Evolutionary conservation across 352 stramenopile species (phyloP), one percentile per base, ranked within the genome.

Genomic region (Thraustochytrium striatum): DNA sequence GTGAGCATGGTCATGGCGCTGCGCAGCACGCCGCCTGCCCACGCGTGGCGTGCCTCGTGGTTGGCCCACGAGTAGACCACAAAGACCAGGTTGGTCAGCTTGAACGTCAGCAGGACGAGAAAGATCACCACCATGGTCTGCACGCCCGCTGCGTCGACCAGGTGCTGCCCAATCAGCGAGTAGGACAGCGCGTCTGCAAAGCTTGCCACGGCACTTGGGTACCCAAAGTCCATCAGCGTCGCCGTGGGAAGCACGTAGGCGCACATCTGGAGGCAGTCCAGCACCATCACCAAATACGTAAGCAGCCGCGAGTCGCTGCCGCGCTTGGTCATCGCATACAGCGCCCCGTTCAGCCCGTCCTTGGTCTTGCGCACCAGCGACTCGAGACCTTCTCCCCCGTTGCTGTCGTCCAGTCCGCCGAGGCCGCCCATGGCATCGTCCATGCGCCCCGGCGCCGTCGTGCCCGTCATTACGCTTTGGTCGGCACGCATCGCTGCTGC

Each of bases 211-310:
- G 65, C 7, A 8, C 5, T 2, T 21, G 65, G 65, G 32, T 75
- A 75, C 5, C 13, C 16, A 38, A 75, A 70, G 50, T 75, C 52
- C 65, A 75, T 75, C 8, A 75, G 65, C 21, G 43, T 32, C 13
- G 44, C 30, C 19, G 65, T 39, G 1, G 65, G 65, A 21, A 75
- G 32, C 19, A 75, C 65, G 39, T 61, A 75, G n/a, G 44, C 43
- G 39, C 41, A 30, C 65, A 75, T 75, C 52, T 75, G 65, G n/a
- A 75, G 16, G 68, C 58, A 75, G 65, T 75, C 65, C 25, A 75
- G 30, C 16, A 61, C 43, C 65, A 75, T 75, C 1, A 58, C 43
- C 0, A 75, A 75, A 1, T 47, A 30, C 16, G 68, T 61, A 7
- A 61, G 25, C 28, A 68, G 3, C 11, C 52, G 11, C 19, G 65